These are phyloP conservation scores for Eimeria tenella DNA, from an alignment of 169 alveolate genomes.

Conservation along the genomic window DNA sequence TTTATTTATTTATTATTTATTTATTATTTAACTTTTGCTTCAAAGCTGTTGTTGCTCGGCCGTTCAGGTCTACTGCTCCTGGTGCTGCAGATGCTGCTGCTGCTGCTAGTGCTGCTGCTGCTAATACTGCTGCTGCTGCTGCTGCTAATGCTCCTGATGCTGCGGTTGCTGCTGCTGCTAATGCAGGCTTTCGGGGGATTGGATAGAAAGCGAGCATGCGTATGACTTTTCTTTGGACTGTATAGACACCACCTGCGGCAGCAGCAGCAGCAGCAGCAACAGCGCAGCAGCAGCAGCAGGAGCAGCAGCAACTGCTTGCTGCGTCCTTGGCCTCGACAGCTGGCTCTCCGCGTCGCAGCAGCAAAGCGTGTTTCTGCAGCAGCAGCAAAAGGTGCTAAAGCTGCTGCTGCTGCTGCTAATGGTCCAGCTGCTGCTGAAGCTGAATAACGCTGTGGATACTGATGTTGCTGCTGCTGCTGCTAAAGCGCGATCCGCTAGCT, in stretches of 20 bases:
- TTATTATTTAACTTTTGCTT: too few relatives aligned
- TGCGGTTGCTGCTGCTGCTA: background rate
- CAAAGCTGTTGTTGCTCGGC: too few relatives aligned
- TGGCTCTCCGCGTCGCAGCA: slow-evolving; percentile 46
- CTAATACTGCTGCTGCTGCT: too few relatives aligned
- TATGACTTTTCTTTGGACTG: slow-evolving; percentile 61
- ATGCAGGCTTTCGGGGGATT: slow-evolving; percentile 31
- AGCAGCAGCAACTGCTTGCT: slow-evolving; percentile 29
- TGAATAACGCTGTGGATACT: too few relatives aligned
- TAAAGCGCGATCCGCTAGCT: too few relatives aligned
- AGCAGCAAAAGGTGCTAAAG: background rate
- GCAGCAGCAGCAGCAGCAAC: background rate
- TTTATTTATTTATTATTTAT: too few relatives aligned
- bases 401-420: background rate
- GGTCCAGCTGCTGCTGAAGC: too few relatives aligned
- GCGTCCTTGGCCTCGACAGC: slow-evolving; percentile 54
- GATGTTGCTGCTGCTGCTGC: too few relatives aligned
- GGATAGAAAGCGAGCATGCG: slow-evolving; percentile 66
- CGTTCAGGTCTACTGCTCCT: too few relatives aligned
- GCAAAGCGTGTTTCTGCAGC: slow-evolving; percentile 1
- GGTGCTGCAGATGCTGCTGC: too few relatives aligned
- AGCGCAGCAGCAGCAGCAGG: background rate
- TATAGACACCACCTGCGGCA: slow-evolving; percentile 55
- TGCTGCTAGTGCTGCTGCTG: too few relatives aligned
- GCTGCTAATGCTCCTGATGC: too few relatives aligned